phyloP scores from a whole-genome alignment of 2,329 filamentous ascomycete genomes.

The Colletotrichum cuscutae region DNA sequence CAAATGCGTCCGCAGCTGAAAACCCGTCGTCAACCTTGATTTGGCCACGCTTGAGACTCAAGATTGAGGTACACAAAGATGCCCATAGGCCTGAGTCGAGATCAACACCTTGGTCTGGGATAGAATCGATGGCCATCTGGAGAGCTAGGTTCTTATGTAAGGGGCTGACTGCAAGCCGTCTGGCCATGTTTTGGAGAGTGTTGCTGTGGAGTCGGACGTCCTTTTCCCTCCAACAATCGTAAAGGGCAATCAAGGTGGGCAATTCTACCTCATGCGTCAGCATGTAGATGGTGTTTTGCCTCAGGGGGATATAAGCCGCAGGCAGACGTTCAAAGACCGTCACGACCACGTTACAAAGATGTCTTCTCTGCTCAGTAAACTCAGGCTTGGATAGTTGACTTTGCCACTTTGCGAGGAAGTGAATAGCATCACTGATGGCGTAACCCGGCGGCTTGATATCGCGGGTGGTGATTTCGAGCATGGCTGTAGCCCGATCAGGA shows the following conservation, averaged over 20 bases:
- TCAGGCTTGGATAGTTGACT: background rate
- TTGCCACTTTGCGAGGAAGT: constrained; percentile 42
- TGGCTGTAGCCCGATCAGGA: constrained; percentile 44
- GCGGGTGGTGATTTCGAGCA: constrained; percentile 52
- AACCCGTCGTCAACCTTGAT: constrained; percentile 38
- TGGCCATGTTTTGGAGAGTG: constrained; percentile 60
- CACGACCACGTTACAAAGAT: constrained; percentile 39
- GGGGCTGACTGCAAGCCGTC: constrained; percentile 52
- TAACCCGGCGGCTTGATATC: constrained; percentile 49
- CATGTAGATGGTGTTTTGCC: constrained; percentile 48
- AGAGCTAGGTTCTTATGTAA: constrained; percentile 55
- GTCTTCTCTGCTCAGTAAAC: background rate
- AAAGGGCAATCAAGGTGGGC: constrained; percentile 40
- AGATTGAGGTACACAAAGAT: constrained; percentile 68
- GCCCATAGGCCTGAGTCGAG: constrained; percentile 58
- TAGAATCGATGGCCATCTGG: constrained; percentile 49
- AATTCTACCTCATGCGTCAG: constrained; percentile 14
- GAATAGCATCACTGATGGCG: constrained; percentile 48
- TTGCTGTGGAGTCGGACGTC: constrained; percentile 48
- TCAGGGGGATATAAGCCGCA: constrained; percentile 46
- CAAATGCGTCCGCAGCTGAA: constrained; percentile 64
- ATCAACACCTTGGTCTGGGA: constrained; percentile 52
- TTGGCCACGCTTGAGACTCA: constrained; percentile 52
- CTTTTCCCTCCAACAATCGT: constrained; percentile 44
- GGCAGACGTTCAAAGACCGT: constrained; percentile 29